Base-by-base conservation (phyloP, 768 basidiomycete genomes). In the Mycena capillaripes region DNA sequence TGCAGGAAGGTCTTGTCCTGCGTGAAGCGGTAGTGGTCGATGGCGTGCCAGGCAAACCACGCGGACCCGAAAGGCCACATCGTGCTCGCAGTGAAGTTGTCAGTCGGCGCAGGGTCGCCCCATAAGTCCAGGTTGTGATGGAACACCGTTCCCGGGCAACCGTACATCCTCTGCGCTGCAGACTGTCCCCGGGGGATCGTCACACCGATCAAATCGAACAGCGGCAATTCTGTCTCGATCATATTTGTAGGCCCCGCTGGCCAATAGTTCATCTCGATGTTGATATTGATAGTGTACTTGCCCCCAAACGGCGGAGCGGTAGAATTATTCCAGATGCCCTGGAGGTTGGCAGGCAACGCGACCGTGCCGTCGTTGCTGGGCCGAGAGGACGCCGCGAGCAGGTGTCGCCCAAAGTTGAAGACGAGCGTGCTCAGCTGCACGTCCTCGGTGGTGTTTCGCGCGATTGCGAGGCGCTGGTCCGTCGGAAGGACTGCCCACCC, bases 381-480 rank as follows among this genome's bases (percentile, higher is more conserved):
- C 44, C 61, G 61, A 50, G 61, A 63, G 61, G 61, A 46, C 6
- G 61, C 61, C 6, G 61, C 61, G 46, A 63, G 61, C 44, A 63
- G 61, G 44, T 63, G n/a, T 27, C 61, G 61, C 29, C 61, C 61
- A 50, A 63, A 63, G 32, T 63, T 63, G 16, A 48, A 63, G 44
- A 63, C 61, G 61, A 63, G 61, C 44, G 61, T 63, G 44, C 61
- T 63, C 44, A 63, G 61, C 61, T 63, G 61, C 29, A 63, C 61
- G 19, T 63, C 61, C 30, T 48, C 61, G 0, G 61, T n/a, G 30
- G 61, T 48, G 46, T 30, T 63, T 34, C 61, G 46, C 16, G 61
- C 61, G n/a, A 34, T n/a, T 23, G 61, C 61, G 21, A 63, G 40
- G 21, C 61, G 61, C n/a, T 63, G 61, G 21, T 63, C 61, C 14